Base-by-base conservation (phyloP, 2,329 filamentous ascomycete species). In the Fusarium nodosum region DNA sequence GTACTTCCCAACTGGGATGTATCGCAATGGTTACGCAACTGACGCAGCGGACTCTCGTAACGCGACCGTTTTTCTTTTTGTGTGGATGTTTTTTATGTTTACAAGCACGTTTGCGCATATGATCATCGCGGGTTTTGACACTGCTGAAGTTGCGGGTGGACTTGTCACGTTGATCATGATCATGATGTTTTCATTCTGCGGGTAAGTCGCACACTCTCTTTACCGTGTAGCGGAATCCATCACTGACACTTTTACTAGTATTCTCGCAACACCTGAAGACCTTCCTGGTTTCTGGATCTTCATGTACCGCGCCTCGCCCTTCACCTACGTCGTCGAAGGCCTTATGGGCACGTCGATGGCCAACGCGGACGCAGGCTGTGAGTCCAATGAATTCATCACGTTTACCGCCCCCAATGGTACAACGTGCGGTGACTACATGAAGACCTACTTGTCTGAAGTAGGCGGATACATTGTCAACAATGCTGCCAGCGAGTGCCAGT, bases 211-310 rank as follows among this genome's bases (percentile, higher is more conserved):
- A 3, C 2, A n/a, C 11, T 38, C 11, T 6, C 0, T 8, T 24
- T 1, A 7, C 5, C 4, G 4, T 7, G 4, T 2, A 18, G 7
- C 10, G 7, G 2, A n/a, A 8, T 3, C 8, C 4, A 11, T 18
- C 6, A 5, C 53, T 58, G 7, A 68, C 60, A 30, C 18, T 26
- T 10, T 64, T 36, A 68, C 77, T 55, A 83, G 87, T 80, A 88
- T 93, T 34, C 82, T 93, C 51, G 88, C 88, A 8, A 79, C 82
- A 3, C 90, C 90, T 1, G 76, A 78, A 1, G 79, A 82, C 3
- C 84, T 94, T n/a, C 91, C 92, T 0, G 82, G 86, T 4, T 93
- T 93, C 82, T 94, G 92, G 92, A 87, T 89, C 70, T 92, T 91
- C 82, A 90, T 93, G 87, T 93, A 93, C 76, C 86, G 90, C 38